Conservation (phyloP, 2,329 filamentous ascomycete species). For the Bimuria novae-zelandiae region DNA sequence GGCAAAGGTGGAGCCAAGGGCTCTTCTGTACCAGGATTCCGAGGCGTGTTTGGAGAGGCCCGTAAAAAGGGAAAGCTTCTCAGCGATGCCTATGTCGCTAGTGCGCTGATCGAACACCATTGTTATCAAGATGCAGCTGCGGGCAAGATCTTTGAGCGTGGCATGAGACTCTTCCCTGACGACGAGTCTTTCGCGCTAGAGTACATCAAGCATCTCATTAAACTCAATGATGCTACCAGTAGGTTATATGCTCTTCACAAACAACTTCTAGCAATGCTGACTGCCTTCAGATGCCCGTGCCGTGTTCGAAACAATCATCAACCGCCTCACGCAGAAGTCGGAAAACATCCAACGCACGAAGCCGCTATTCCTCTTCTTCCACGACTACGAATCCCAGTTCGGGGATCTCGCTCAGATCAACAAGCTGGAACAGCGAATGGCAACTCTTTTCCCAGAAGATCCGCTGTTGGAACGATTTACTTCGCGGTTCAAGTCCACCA, state of each 20-base stretch:
- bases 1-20: conserved; percentile 66
- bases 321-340: conserved; percentile 76
- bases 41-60: conserved; percentile 88
- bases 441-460: conserved; percentile 89
- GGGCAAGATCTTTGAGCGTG: conserved; percentile 93
- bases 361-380: conserved; percentile 86
- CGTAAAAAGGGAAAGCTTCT: conserved; percentile 84
- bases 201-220: conserved; percentile 92
- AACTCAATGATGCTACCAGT: conserved; percentile 92
- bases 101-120: conserved; percentile 89
- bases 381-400: conserved; percentile 92
- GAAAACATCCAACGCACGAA: conserved; percentile 77
- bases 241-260: conserved; percentile 50
- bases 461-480: conserved; percentile 76
- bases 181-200: conserved; percentile 93
- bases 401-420: conserved; percentile 89
- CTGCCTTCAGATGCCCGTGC: conserved; percentile 76
- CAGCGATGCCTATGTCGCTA: conserved; percentile 92
- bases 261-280: conserved; percentile 16
- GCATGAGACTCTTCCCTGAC: conserved; percentile 88
- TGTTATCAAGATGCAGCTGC: conserved; percentile 94
- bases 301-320: conserved; percentile 93
- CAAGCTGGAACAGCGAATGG: conserved; percentile 91
- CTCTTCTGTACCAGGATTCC: conserved; percentile 72
- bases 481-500: conserved; percentile 68